phyloP scores from a whole-genome alignment of 2,329 filamentous ascomycete genomes.

The Aspergillus vadensis region DNA sequence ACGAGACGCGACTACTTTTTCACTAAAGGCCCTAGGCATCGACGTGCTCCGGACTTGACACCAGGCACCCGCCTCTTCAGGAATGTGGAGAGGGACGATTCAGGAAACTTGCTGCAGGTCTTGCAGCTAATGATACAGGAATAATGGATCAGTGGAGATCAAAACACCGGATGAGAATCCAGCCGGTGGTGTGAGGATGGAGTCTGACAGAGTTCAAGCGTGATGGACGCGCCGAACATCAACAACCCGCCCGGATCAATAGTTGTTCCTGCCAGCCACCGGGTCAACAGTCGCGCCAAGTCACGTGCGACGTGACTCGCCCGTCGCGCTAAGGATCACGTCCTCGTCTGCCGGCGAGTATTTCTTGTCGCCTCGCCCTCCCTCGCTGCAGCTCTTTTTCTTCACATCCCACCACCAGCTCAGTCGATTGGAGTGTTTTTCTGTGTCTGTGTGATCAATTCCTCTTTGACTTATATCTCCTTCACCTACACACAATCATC shows the following conservation, averaged over 20 bases:
- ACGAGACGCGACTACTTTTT: no score
- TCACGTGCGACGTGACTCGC: conserved; percentile 45
- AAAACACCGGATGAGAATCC: conserved; percentile 17
- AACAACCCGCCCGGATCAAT: conserved; percentile 11
- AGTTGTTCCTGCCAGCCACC: conserved; percentile 20
- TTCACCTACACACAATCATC: conserved; percentile 19
- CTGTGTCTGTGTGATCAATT: conserved; percentile 26
- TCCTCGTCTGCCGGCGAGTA: conserved; percentile 34
- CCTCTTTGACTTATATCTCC: not conserved
- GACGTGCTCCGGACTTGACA: not conserved
- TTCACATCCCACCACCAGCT: conserved; percentile 26
- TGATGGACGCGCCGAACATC: conserved; percentile 6
- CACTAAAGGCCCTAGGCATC: not conserved
- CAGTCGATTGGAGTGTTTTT: conserved; percentile 17
- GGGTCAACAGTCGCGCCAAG: conserved; percentile 29
- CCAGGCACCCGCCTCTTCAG: not conserved
- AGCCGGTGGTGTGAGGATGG: conserved; percentile 22
- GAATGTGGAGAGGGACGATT: conserved; percentile 1
- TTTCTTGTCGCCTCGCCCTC: conserved; percentile 32
- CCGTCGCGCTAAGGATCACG: conserved; percentile 42
- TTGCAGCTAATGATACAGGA: not conserved
- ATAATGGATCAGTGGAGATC: conserved; percentile 17
- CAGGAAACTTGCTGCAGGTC: not conserved
- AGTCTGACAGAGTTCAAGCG: not conserved
- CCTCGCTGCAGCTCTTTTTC: conserved; percentile 25